phyloP scores from a whole-genome alignment of 192 early-diverging fungal species.

The Linnemannia exigua region DNA sequence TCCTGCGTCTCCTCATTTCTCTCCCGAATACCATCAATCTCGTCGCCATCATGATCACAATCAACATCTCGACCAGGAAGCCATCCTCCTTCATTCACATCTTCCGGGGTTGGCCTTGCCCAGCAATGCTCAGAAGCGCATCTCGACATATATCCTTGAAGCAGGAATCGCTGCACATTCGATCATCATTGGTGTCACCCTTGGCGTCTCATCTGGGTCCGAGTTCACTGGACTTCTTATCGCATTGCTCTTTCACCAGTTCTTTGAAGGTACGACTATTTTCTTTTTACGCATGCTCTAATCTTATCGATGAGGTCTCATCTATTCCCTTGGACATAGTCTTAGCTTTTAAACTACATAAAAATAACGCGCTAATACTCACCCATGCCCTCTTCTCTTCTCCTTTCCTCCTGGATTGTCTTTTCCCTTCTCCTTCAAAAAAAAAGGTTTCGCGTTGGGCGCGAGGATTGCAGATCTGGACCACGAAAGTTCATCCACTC shows the following conservation, averaged over 20 bases:
- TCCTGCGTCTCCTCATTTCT: neutral
- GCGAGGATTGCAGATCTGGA: conserved; percentile 71
- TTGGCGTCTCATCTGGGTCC: conserved; percentile 69
- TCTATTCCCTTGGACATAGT: neutral
- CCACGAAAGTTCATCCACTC: conserved; percentile 57
- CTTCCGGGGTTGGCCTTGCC: neutral
- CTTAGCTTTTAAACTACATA: neutral
- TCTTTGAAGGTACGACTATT: conserved; percentile 45
- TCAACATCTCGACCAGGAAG: conserved; percentile 1
- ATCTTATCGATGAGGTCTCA: neutral
- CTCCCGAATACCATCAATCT: neutral
- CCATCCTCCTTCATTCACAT: conserved; percentile 21
- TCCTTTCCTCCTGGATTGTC: neutral
- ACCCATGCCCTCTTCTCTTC: neutral
- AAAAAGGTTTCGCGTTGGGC: conserved; percentile 76
- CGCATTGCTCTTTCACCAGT: conserved; percentile 85
- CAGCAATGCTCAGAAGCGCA: conserved; percentile 8
- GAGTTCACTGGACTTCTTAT: conserved; percentile 73
- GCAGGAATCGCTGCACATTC: conserved; percentile 79
- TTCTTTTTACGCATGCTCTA: neutral
- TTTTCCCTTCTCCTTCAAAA: conserved; percentile 49
- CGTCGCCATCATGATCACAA: neutral
- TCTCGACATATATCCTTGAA: conserved; percentile 75
- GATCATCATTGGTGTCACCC: conserved; percentile 77
- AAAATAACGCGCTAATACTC: neutral